Evolutionary conservation across 1,139 yeast genomes (phyloP), one percentile per base, ranked within the genome.

Genomic region (Candida neerlandica): DNA sequence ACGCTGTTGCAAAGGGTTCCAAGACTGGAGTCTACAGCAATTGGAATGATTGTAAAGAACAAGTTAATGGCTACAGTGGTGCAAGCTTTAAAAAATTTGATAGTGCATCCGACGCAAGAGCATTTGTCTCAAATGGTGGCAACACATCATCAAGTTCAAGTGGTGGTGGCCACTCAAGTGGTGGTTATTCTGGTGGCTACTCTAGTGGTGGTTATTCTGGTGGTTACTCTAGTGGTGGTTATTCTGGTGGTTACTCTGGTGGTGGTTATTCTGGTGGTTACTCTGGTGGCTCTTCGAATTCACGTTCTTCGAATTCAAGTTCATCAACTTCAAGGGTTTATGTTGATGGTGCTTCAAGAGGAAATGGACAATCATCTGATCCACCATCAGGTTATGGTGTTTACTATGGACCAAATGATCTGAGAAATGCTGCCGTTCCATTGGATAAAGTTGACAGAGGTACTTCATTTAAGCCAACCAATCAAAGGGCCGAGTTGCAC

Each of bases 401-500:
- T 0, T 88, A 70, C 61, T 89, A 79, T 62, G 91, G 89, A 0
- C 66, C 60, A 0, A 62, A 64, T 16, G 87, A 86, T 59, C 51
- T 70, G 2, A 69, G 85, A 41, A 86, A 86, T 61, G 68, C 73
- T 3, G 73, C 83, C 1, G 79, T 71, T 23, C 81, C 84, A 0
- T 69, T 85, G 29, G 46, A 45, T 1, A 70, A 68, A 0, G 77
- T 61, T 6, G 53, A 53, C n/a, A 14, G 6, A 12, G 18, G 12
- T 5, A 38, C n/a, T 14, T 12, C 16, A 14, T 15, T 21, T 19
- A 43, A 66, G 5, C 89, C 85, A 39, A 90, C 96, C 0, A 92
- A 90, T 60, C 92, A 88, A 58, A 71, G 91, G 42, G 96, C 96
- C 1, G 97, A 92, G 64, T 73, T 91, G 18, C 63, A 70, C 16